A percentile compares a stretch with the other conserved stretches of the same genome.
phyloP scores from a whole-genome alignment of 768 basidiomycete species.

The Auriscalpium orientale region DNA sequence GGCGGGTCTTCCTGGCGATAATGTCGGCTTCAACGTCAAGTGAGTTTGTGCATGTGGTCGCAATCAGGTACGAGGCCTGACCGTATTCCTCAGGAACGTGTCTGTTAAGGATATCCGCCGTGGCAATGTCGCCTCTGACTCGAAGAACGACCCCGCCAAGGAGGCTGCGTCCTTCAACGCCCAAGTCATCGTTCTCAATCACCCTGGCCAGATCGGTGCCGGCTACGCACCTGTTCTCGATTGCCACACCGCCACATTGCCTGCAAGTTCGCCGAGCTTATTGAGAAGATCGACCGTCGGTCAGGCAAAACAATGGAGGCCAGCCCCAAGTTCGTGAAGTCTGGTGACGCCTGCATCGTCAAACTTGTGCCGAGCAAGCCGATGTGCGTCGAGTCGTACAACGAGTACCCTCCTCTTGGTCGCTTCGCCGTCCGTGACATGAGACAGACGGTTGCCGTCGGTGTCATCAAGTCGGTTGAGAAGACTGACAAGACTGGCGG shows the following conservation, averaged over 20 bases:
- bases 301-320: slow-evolving; percentile 89
- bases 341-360: slow-evolving; percentile 98
- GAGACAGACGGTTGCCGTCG: slow-evolving; percentile 98
- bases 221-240: slow-evolving; percentile 99
- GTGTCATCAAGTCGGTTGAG: slow-evolving; percentile 97
- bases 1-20: slow-evolving; percentile 95
- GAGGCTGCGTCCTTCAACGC: slow-evolving; percentile 99
- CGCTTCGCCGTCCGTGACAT: slow-evolving; percentile 99
- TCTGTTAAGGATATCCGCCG: slow-evolving; percentile 99
- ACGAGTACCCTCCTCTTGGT: slow-evolving; percentile 98
- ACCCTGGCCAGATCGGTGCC: slow-evolving; percentile 99
- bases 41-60: slow-evolving; percentile 26
- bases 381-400: slow-evolving; percentile 91
- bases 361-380: slow-evolving; percentile 96
- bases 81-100: slow-evolving; percentile 69
- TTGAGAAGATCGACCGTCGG: slow-evolving; percentile 99
- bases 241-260: slow-evolving; percentile 99
- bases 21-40: slow-evolving; percentile 99
- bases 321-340: slow-evolving; percentile 96
- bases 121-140: slow-evolving; percentile 98
- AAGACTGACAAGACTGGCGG: slow-evolving; percentile 87
- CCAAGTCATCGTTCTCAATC: slow-evolving; percentile 99
- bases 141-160: slow-evolving; percentile 99
- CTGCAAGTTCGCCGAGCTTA: slow-evolving; percentile 97
- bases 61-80: background rate